Evolutionary conservation across 148 eudicot species (phyloP).

Genomic region (Spergularia bocconei): DNA sequence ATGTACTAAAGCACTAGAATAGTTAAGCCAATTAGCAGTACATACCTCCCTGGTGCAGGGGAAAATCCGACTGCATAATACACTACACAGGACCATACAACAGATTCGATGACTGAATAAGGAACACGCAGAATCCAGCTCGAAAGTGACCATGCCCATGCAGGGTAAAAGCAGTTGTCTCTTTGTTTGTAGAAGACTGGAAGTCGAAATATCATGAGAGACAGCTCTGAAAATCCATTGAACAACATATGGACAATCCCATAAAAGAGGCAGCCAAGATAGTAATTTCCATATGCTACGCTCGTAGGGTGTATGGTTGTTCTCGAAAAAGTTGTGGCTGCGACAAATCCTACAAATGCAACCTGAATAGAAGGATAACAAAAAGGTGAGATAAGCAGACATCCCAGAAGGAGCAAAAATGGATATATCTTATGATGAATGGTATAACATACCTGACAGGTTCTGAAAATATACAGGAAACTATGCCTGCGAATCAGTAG

Average conservation of each 20-base stretch:
- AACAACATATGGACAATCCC: slow-evolving; percentile 73
- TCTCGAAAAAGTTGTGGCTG: slow-evolving; percentile 59
- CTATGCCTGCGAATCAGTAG: slow-evolving; percentile 69
- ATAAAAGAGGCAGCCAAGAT: slow-evolving; percentile 65
- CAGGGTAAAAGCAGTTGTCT: slow-evolving; percentile 76
- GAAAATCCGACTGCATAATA: slow-evolving; percentile 71
- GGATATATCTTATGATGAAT: background rate
- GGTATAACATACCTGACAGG: slow-evolving; percentile 55
- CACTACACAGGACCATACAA: slow-evolving; percentile 67
- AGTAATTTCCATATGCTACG: slow-evolving; percentile 55
- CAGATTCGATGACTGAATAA: slow-evolving; percentile 67
- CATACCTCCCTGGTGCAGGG: slow-evolving; percentile 66
- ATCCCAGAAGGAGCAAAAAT: background rate
- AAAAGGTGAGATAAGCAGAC: background rate
- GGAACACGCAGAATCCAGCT: slow-evolving; percentile 75
- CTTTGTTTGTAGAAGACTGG: slow-evolving; percentile 91
- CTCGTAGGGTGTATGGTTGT: slow-evolving; percentile 59
- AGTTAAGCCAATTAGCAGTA: background rate
- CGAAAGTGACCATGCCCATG: slow-evolving; percentile 78
- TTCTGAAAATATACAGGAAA: slow-evolving; percentile 73
- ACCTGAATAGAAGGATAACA: slow-evolving; percentile 40
- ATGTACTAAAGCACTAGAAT: background rate
- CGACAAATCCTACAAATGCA: slow-evolving; percentile 58
- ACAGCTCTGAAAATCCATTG: slow-evolving; percentile 85
- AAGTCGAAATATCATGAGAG: slow-evolving; percentile 71